These are phyloP conservation scores for Oryza australiensis DNA, from an alignment of 176 grass and related monocot species.

Conservation along the genomic window DNA sequence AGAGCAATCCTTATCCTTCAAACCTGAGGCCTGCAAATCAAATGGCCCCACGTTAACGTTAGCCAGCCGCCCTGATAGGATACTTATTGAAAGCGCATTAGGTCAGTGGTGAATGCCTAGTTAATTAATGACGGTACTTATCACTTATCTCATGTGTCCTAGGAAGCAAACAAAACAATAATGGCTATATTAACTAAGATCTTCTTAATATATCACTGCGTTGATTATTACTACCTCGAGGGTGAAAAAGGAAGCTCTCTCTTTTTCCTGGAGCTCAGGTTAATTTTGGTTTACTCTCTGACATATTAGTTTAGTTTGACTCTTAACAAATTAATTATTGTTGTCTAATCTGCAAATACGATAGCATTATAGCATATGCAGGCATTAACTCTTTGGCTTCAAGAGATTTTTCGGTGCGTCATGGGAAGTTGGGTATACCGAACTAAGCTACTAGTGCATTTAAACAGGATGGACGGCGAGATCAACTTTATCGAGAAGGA, in stretches of 20 bases:
- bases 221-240: neutral
- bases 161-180: neutral
- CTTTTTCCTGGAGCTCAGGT: neutral
- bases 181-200: neutral
- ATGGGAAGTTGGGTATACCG: neutral
- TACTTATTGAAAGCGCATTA: neutral
- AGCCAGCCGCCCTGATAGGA: neutral
- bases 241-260: neutral
- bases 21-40: neutral
- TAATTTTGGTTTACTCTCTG: neutral
- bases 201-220: neutral
- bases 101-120: neutral
- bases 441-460: neutral
- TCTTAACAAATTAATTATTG: no score
- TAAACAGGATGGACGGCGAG: neutral
- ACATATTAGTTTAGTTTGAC: neutral
- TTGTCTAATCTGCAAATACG: no score
- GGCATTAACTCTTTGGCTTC: neutral
- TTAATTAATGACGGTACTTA: neutral
- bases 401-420: neutral
- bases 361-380: neutral
- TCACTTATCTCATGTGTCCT: neutral
- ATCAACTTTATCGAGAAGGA: neutral
- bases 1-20: constrained; percentile 25
- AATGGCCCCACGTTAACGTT: neutral